Evolutionary conservation across 495 filamentous ascomycete genomes (phyloP).

Genomic region (Xylaria venustula): DNA sequence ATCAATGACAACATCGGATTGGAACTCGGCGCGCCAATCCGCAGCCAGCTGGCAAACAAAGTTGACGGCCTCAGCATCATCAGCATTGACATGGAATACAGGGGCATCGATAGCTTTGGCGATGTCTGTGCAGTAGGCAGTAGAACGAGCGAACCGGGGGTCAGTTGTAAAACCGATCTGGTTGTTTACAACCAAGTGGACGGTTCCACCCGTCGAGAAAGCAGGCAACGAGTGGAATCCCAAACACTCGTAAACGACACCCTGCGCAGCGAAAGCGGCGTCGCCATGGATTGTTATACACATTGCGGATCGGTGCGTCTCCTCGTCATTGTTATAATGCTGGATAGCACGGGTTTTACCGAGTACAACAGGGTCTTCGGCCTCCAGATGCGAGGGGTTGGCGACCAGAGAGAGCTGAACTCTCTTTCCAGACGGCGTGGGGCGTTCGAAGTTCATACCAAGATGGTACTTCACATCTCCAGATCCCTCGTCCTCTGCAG

Average conservation of each 20-base stretch:
- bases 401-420: slow-evolving; percentile 97
- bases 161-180: slow-evolving; percentile 99
- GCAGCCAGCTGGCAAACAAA: slow-evolving; percentile 95
- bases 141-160: slow-evolving; percentile 93
- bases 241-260: slow-evolving; percentile 97
- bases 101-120: slow-evolving; percentile 98
- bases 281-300: slow-evolving; percentile 94
- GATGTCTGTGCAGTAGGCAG: slow-evolving; percentile 98
- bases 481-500: slow-evolving; percentile 90
- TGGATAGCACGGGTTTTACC: slow-evolving; percentile 97
- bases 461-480: slow-evolving; percentile 99
- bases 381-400: slow-evolving; percentile 97
- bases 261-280: slow-evolving; percentile 93
- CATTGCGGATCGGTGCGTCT: slow-evolving; percentile 84
- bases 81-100: slow-evolving; percentile 98
- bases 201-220: slow-evolving; percentile 95
- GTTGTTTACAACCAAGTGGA: slow-evolving; percentile 98
- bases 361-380: slow-evolving; percentile 95
- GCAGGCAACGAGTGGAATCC: slow-evolving; percentile 93
- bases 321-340: slow-evolving; percentile 97
- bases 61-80: slow-evolving; percentile 97
- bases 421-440: slow-evolving; percentile 96
- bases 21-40: slow-evolving; percentile 97
- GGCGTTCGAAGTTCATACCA: slow-evolving; percentile 99
- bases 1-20: slow-evolving; percentile 94